phyloP scores from a whole-genome alignment of 176 grass and related monocot species.

The Paspalum vaginatum region DNA sequence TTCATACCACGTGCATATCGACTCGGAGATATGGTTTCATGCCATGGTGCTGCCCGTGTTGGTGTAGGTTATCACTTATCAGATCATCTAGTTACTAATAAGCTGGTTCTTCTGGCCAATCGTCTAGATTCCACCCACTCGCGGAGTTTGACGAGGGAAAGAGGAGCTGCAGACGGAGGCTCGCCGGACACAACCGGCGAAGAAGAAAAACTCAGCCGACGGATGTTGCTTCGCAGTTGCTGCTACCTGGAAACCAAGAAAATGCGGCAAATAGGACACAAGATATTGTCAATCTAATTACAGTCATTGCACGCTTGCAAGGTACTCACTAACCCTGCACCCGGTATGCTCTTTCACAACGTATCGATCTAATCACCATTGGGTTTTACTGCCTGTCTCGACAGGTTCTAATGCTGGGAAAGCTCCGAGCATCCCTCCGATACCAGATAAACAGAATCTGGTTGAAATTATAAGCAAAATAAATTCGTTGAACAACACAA shows the following conservation, averaged over 20 bases:
- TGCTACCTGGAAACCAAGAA: slow-evolving; percentile 87
- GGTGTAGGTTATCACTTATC: background rate
- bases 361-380: slow-evolving; percentile 24
- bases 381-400: slow-evolving; percentile 15
- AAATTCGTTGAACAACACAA: slow-evolving; percentile 66
- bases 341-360: background rate
- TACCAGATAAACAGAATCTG: slow-evolving; percentile 76
- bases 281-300: slow-evolving; percentile 87
- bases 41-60: background rate
- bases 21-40: slow-evolving; percentile 8
- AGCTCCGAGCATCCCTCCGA: slow-evolving; percentile 49
- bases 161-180: slow-evolving; percentile 92
- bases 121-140: slow-evolving; percentile 87
- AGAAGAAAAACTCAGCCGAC: slow-evolving; percentile 92
- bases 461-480: slow-evolving; percentile 85
- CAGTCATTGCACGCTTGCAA: slow-evolving; percentile 83
- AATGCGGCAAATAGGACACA: slow-evolving; percentile 65
- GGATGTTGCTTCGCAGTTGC: slow-evolving; percentile 77
- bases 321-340: slow-evolving; percentile 40
- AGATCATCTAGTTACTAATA: slow-evolving; percentile 43
- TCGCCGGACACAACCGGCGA: slow-evolving; percentile 86
- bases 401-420: slow-evolving; percentile 67
- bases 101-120: slow-evolving; percentile 44
- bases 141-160: slow-evolving; percentile 98
- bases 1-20: background rate